phyloP scores from a whole-genome alignment of 164 flowering plant genomes.

The Magnolia kwangsiensis region DNA sequence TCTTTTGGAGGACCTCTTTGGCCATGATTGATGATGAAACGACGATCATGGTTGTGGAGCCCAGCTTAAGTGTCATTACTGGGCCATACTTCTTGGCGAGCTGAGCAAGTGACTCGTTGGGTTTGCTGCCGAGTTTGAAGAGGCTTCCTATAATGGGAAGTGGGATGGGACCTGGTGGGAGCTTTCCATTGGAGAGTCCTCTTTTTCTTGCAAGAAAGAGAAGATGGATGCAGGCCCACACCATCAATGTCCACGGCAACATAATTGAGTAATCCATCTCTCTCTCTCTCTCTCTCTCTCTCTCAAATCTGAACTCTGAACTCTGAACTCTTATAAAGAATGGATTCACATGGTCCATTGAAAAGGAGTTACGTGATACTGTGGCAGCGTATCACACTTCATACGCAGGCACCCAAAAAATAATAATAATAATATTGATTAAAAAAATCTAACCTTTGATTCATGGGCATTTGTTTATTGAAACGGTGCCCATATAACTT shows the following conservation, averaged over 20 bases:
- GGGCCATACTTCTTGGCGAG: conserved; percentile 18
- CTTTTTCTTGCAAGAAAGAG: background rate
- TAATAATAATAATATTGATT: no score
- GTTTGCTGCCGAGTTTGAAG: conserved; percentile 15
- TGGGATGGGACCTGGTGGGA: conserved; percentile 24
- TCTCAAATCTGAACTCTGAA: no score
- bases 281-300: background rate
- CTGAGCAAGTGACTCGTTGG: conserved; percentile 18
- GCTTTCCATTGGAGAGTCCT: background rate
- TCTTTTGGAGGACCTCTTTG: conserved; percentile 4
- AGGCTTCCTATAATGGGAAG: conserved; percentile 27
- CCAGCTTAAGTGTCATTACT: conserved; percentile 14
- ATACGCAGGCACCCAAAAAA: no score
- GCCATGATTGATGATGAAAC: conserved; percentile 6
- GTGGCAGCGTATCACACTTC: no score
- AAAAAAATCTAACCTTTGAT: no score
- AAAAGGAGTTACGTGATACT: no score
- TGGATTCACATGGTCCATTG: no score
- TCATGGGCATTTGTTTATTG: no score
- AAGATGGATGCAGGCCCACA: background rate
- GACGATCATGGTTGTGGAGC: background rate
- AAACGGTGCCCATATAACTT: no score
- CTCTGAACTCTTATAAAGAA: no score
- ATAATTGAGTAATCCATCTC: background rate
- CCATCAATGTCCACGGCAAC: background rate